Percentiles rank a stretch among this genome's conserved stretches.
Conservation (phyloP, 306 rosid genomes). For the Abrus pulchellus region DNA sequence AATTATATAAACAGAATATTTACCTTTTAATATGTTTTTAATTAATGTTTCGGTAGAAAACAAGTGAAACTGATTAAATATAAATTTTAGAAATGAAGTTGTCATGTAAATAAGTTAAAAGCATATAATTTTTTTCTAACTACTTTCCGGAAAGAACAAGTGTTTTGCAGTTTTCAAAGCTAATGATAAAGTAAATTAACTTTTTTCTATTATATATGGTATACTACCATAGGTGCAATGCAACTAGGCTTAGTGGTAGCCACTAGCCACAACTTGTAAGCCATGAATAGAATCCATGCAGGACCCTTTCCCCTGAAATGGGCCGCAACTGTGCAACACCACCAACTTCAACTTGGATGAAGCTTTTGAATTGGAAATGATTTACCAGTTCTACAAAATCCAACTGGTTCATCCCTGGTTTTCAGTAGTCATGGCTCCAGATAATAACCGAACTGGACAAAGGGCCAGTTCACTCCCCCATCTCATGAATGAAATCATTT, state of each 20-base stretch:
- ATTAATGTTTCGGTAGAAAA: not conserved
- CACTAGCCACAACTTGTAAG: not conserved
- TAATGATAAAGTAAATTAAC: not conserved
- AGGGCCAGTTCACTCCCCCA: not conserved
- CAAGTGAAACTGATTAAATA: not conserved
- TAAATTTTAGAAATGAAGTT: not conserved
- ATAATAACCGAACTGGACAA: not conserved
- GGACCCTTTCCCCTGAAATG: not conserved
- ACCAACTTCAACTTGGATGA: conserved; percentile 7
- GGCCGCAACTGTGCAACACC: not conserved
- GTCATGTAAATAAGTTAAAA: not conserved
- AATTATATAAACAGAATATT: conserved; percentile 1
- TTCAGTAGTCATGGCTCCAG: conserved; percentile 11
- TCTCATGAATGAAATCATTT: conserved; percentile 35
- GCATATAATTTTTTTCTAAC: not conserved
- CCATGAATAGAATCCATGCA: conserved; percentile 1
- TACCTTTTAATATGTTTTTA: not conserved
- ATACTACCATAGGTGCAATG: conserved; percentile 6
- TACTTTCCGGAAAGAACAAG: too few species aligned
- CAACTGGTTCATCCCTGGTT: not conserved
- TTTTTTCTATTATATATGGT: not conserved
- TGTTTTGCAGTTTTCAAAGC: not conserved
- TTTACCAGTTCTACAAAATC: conserved; percentile 10
- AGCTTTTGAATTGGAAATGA: conserved; percentile 1
- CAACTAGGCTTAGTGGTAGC: conserved; percentile 14